phyloP scores from a whole-genome alignment of 2,329 filamentous ascomycete species.

The Cadophora malorum region DNA sequence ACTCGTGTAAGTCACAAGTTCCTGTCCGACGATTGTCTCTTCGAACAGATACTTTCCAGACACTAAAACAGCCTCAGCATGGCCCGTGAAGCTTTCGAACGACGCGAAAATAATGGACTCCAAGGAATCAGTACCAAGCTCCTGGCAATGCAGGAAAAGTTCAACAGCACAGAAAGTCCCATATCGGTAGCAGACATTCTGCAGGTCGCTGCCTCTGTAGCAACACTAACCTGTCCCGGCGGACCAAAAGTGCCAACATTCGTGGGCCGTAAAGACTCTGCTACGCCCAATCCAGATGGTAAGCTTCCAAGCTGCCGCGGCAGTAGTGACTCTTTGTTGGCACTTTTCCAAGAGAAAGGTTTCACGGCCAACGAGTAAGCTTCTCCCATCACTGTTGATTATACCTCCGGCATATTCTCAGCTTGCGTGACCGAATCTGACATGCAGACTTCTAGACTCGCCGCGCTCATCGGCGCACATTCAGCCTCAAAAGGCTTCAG shows the following conservation, averaged over 20 bases:
- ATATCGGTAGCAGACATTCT: slow-evolving; percentile 32
- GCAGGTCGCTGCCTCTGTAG: slow-evolving; percentile 29
- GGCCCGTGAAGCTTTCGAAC: slow-evolving; percentile 17
- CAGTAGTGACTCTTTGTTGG: slow-evolving; percentile 33
- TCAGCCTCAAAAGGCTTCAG: slow-evolving; percentile 44
- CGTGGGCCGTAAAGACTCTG: slow-evolving; percentile 32
- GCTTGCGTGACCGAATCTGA: neutral
- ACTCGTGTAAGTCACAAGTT: slow-evolving; percentile 19
- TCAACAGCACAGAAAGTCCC: neutral
- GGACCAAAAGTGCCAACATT: slow-evolving; percentile 30
- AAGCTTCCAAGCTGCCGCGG: slow-evolving; percentile 25
- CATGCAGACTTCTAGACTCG: slow-evolving; percentile 42
- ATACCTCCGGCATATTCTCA: too few relatives aligned
- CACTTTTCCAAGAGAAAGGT: slow-evolving; percentile 47
- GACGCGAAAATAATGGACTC: slow-evolving; percentile 33
- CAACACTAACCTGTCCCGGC: slow-evolving; percentile 31
- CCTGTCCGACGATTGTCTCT: neutral
- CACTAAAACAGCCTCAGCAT: slow-evolving; percentile 5
- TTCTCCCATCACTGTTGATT: neutral
- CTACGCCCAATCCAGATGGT: slow-evolving; percentile 18
- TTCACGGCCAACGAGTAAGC: slow-evolving; percentile 40
- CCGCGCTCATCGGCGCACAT: slow-evolving; percentile 49
- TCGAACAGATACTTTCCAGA: neutral
- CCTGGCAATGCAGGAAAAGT: slow-evolving; percentile 25
- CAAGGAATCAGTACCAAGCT: slow-evolving; percentile 31